Base-by-base conservation (phyloP, 2,329 filamentous ascomycete genomes). In the Penicillium brevicompactum region DNA sequence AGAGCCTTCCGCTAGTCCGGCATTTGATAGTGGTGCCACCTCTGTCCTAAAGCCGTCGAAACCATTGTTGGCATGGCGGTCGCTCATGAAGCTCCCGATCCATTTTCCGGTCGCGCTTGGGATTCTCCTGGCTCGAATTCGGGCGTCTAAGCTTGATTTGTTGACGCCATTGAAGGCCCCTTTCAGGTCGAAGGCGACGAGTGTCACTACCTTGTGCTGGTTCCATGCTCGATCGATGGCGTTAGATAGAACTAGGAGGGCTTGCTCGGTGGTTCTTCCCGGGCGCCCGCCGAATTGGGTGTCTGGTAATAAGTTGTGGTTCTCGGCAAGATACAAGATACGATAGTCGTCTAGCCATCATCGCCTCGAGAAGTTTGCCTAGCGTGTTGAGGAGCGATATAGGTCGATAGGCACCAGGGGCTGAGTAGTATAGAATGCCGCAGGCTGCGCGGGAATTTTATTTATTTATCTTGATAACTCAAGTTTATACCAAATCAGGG, bases 281-380 rank as follows among this genome's bases (percentile, higher is more conserved):
- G 57, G 59, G 24, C 66, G 46, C 16, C 53, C 62, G n/a, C 62
- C 49, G 46, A 67, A 68, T 9, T 68, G 41, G 5, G 41, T 68
- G 14, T 63, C 45, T 14, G 59, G 62, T 2, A 69, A 58, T 0
- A 69, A 57, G 5, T 48, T 41, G 22, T 62, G 49, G 30, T 52
- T 62, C 49, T 68, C 59, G 4, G 51, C n/a, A n/a, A n/a, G n/a
- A n/a, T n/a, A n/a, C 55, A 5, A 47, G 53, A 46, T 56, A 63
- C 4, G 55, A 62, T 0, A 69, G 52, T 8, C 61, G 41, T 57
- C 45, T 46, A 5, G 62, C 63, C 3, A 64, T 52, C 24, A 65
- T 62, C 30, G 37, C 47, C 13, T 43, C 38, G 1, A 50, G 30
- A 14, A 50, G 18, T 11, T 43, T 50, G 13, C 47, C 38, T 11